Evolutionary conservation across 2,329 filamentous ascomycete genomes (phyloP), one percentile per base, ranked within the genome.

Genomic region (Aspergillus piperis): DNA sequence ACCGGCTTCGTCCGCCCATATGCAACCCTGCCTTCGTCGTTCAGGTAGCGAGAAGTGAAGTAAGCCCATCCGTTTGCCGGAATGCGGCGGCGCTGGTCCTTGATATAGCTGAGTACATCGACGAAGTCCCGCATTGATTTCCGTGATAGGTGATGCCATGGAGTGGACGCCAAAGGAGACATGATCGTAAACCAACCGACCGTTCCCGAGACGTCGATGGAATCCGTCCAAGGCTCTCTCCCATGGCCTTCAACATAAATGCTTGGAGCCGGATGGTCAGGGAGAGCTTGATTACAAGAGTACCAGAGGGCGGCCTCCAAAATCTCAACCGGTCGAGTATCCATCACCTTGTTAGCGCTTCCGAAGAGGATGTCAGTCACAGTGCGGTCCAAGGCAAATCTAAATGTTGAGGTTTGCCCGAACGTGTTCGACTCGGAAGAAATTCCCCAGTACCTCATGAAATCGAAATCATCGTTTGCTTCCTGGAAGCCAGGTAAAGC

Each of bases 201-300:
- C 8, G 51, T 54, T 3, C 38, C 30, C 7, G 51, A 60, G 13
- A 62, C 3, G 48, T 64, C 55, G 4, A 59, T 57, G 1, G 21
- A 8, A 5, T 27, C 2, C 15, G 19, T 39, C 51, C 50, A 58
- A 0, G 62, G 27, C 50, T 64, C 59, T 3, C 62, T 48, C 3
- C 62, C 62, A 47, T 64, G 62, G 8, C 53, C 57, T 38, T 64
- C 62, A 32, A 10, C 42, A 44, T 52, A 62, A 36, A 64, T 38
- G 11, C 52, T 49, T 1, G 62, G 62, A 6, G 11, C 3, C 3
- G 27, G 13, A 4, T 50, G 59, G 23, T 55, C 56, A 5, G 5
- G 8, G 32, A 64, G 59, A 2, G 44, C 39, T 11, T 38, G 17
- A 5, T 17, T 8, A 15, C 50, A 60, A 2, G 59, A 58, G 30